phyloP scores from a whole-genome alignment of 2,329 filamentous ascomycete species.

The Chaetomiaceae sp. region DNA sequence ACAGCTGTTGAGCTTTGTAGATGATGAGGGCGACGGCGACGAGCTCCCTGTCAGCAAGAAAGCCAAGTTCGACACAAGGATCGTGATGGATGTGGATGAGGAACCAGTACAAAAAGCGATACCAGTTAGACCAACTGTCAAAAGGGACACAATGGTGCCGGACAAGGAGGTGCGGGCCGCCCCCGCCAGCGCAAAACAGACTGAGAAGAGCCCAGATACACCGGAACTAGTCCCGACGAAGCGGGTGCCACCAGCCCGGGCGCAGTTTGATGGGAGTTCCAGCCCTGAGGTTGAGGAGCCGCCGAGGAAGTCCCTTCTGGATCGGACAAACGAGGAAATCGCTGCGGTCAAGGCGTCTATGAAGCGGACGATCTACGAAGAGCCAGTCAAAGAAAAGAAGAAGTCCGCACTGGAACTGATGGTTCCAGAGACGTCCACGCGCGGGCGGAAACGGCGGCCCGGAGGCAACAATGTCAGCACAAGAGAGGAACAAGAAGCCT shows the following conservation, averaged over 20 bases:
- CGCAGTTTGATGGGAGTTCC: slow-evolving; percentile 11
- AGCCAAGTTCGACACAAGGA: slow-evolving; percentile 69
- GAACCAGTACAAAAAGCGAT: slow-evolving; percentile 30
- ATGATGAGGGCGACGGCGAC: slow-evolving; percentile 57
- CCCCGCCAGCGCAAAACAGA: slow-evolving; percentile 3
- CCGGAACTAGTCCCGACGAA: slow-evolving; percentile 13
- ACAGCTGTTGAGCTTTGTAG: slow-evolving; percentile 71
- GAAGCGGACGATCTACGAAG: slow-evolving; percentile 55
- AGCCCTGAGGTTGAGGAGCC: slow-evolving; percentile 23
- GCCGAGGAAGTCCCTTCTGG: slow-evolving; percentile 48
- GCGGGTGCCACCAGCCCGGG: slow-evolving; percentile 12
- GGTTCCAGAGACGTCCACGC: slow-evolving; percentile 65
- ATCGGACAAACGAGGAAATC: slow-evolving; percentile 72
- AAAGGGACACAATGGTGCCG: slow-evolving; percentile 22
- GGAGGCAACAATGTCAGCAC: slow-evolving; percentile 47
- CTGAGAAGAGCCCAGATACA: slow-evolving; percentile 4
- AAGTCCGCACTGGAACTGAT: slow-evolving; percentile 66
- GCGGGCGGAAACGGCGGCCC: slow-evolving; percentile 63
- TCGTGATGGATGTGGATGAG: slow-evolving; percentile 56
- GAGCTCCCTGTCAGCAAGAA: slow-evolving; percentile 61
- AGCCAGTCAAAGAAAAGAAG: slow-evolving; percentile 49
- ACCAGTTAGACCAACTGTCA: slow-evolving; percentile 23
- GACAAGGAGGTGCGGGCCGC: slow-evolving; percentile 5
- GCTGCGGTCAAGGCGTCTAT: slow-evolving; percentile 75
- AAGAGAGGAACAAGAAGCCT: slow-evolving; percentile 54